Evolutionary conservation across 108 stramenopile species (phyloP), one percentile per base, ranked within the genome.

Genomic region (Licmophora abbreviata): DNA sequence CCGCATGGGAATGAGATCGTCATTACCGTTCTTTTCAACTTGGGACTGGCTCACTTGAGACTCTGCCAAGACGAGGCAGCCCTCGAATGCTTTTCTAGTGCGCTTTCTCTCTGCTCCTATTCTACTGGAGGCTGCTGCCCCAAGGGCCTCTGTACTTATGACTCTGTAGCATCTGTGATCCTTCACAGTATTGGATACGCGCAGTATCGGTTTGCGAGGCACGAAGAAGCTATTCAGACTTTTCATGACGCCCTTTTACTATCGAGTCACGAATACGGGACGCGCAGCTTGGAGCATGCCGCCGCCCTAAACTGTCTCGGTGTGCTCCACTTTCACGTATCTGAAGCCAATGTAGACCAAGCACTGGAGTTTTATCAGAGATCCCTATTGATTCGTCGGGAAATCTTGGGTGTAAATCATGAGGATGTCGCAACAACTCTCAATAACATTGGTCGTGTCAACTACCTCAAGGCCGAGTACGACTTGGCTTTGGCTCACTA

Each of bases 401-500:
- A 68, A 27, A 10, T 29, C 20, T 36, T 59, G 8, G 55, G 56
- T 27, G 28, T 65, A 34, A 28, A 47, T 18, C 48, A 58, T 29
- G 12, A 17, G 1, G 66, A 72, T 38, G 70, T 75, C 22, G 76
- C 73, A 12, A 77, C 81, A 4, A 48, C 60, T 10, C 46, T 83
- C 53, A 83, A 83, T 61, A 83, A 83, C 48, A 61, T 73, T 43
- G 81, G 81, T 21, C 48, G 81, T 1, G 71, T 76, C 22, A 51
- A 78, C 29, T 75, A 69, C 55, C 72, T 78, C 51, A 59, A 61
- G n/a, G 68, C 64, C 9, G 59, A 78, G 10, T 73, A 78, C 28
- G 51, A 59, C 12, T 27, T 48, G 25, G 76, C 81, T 3, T 43
- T 83, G 38, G 42, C 44, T 0, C 50, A 37, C 1, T 83, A 78